Base-by-base conservation (phyloP, 768 basidiomycete species). In the Tricholoma furcatifolium region DNA sequence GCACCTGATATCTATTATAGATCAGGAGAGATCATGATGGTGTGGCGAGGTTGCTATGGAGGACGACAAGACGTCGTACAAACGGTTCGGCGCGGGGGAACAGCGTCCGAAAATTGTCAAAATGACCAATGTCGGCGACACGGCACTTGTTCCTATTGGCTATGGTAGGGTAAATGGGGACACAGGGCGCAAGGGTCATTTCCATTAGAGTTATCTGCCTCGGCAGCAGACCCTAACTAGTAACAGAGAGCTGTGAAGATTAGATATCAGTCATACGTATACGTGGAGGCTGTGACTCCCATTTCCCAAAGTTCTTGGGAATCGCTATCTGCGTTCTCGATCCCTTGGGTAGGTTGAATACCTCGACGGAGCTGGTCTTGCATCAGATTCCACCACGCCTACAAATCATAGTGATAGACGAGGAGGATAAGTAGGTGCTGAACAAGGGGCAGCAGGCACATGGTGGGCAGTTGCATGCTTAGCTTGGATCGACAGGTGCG, bases 41-140 rank as follows among this genome's bases (percentile, higher is more conserved):
- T 6, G 11, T 42, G 45, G 17, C 31, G 45, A 21, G 30, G 52
- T 53, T 53, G 46, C 41, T 53, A 53, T 53, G 46, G 34, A 24
- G 23, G 40, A 18, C 24, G n/a, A 40, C 38, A 11, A 38, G n/a
- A 24, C 34, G 8, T 20, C 12, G 30, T 11, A 43, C 20, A 43
- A 15, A 6, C 27, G 15, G 45, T 18, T 8, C 23, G n/a, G 39
- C 12, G 23, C 35, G 34, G 50, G 27, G 23, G 18, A 36, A 51
- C 50, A 43, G 14, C 17, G 7, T 18, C 48, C 18, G 14, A 31
- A n/a, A 18, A 21, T 18, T 50, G 41, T 40, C 23, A 18, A 18
- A n/a, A 11, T 10, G 23, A 15, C 7, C 24, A 17, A 23, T 6
- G 48, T 43, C 12, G 8, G 18, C 34, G 15, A 17, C 21, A n/a